Base-by-base conservation (phyloP, 2,329 filamentous ascomycete genomes). In the Arachnomyces sp. region DNA sequence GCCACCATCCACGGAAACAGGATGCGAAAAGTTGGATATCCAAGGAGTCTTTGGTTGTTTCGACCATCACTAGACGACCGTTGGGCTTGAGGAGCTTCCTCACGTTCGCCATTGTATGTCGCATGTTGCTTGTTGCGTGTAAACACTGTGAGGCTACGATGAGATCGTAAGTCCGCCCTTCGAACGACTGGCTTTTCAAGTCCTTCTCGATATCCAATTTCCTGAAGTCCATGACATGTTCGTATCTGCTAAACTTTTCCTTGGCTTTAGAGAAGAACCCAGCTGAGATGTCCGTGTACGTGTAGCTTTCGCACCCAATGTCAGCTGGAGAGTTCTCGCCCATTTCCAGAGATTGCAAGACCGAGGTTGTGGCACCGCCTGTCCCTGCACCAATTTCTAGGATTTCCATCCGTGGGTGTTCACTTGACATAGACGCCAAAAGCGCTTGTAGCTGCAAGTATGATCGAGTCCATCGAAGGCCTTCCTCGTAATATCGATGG, bases 231-330 rank as follows among this genome's bases (percentile, higher is more conserved):
- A 68, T 52, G 7, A 49, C 47, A 7, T 51, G 37, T 1, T 18
- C 32, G 31, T 49, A 49, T 0, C 36, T 34, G 0, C 39, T 17
- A 18, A 67, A 63, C 1, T 38, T 36, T 16, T 55, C 50, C 12
- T 44, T 37, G 0, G 63, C 63, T 3, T 53, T 49, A 13, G 58
- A 56, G 36, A 72, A 69, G 52, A 68, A 70, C 4, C 57, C 63
- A 1, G 53, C 34, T 0, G 64, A 67, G 8, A 70, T 59, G 42
- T 72, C 68, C 0, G 70, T 72, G 50, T 56, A 73, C 0, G 61
- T 66, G 48, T 72, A 72, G 1, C 50, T 53, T 3, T 45, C 45
- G 25, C 59, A 64, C n/a, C n/a, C n/a, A n/a, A n/a, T n/a, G n/a
- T n/a, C n/a, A n/a, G n/a, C 17, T 2, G 41, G 34, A 28, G 32